These are phyloP conservation scores for Pyrus betulifolia DNA, from an alignment of 306 rosid species.

Conservation along the genomic window DNA sequence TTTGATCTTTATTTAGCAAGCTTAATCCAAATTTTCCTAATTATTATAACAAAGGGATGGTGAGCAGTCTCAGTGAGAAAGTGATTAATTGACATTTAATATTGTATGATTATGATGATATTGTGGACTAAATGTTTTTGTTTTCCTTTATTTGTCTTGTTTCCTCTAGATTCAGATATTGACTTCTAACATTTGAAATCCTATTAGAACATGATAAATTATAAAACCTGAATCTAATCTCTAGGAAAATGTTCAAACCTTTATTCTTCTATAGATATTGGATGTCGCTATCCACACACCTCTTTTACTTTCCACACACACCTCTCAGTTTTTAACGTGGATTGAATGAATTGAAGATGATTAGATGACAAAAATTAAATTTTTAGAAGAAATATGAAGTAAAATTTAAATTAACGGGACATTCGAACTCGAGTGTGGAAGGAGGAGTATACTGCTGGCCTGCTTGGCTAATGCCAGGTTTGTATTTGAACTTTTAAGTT, in stretches of 20 bases:
- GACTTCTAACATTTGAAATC: no score
- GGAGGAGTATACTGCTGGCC: no score
- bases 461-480: no score
- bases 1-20: background rate
- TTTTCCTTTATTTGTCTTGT: background rate
- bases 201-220: no score
- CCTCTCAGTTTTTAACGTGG: no score
- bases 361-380: no score
- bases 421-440: no score
- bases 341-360: no score
- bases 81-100: background rate
- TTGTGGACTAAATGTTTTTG: background rate
- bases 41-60: background rate
- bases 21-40: background rate
- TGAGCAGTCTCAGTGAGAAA: background rate
- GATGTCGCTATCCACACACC: no score
- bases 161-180: background rate
- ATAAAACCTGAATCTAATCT: background rate
- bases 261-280: background rate
- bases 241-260: background rate
- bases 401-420: no score
- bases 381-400: background rate
- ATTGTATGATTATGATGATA: no score
- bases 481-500: background rate
- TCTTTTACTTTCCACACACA: no score